Percentiles rank a stretch among this genome's conserved stretches.
phyloP scores from a whole-genome alignment of 2,329 filamentous ascomycete species.

The Fusarium tupiense region DNA sequence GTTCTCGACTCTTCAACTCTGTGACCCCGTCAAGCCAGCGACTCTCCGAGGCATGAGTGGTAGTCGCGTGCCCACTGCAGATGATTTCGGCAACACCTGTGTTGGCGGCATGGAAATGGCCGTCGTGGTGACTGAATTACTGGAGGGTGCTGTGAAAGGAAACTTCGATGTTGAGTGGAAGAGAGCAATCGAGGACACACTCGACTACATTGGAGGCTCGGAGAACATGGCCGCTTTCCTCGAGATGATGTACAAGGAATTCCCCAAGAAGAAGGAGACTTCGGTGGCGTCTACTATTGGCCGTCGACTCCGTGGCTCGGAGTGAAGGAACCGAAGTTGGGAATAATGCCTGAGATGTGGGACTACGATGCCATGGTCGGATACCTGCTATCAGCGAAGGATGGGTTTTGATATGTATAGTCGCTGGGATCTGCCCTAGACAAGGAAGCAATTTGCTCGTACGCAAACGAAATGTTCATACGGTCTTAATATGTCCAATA shows the following conservation, averaged over 20 bases:
- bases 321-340: background rate
- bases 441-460: background rate
- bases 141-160: background rate
- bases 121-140: slow-evolving; percentile 13
- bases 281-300: background rate
- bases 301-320: slow-evolving; percentile 10
- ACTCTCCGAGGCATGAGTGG: slow-evolving; percentile 17
- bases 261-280: background rate
- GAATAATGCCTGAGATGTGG: background rate
- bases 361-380: background rate
- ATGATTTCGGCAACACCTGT: slow-evolving; percentile 11
- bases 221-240: slow-evolving; percentile 19
- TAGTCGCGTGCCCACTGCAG: background rate
- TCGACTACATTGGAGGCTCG: slow-evolving; percentile 15
- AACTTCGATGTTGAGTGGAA: slow-evolving; percentile 3
- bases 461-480: background rate
- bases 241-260: slow-evolving; percentile 1
- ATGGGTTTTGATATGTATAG: background rate
- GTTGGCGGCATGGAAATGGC: slow-evolving; percentile 23
- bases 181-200: slow-evolving; percentile 8
- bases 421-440: background rate
- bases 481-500: background rate
- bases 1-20: background rate
- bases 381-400: background rate
- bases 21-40: background rate